phyloP scores from a whole-genome alignment of 805 yeast species.

The Metschnikowia anglica region DNA sequence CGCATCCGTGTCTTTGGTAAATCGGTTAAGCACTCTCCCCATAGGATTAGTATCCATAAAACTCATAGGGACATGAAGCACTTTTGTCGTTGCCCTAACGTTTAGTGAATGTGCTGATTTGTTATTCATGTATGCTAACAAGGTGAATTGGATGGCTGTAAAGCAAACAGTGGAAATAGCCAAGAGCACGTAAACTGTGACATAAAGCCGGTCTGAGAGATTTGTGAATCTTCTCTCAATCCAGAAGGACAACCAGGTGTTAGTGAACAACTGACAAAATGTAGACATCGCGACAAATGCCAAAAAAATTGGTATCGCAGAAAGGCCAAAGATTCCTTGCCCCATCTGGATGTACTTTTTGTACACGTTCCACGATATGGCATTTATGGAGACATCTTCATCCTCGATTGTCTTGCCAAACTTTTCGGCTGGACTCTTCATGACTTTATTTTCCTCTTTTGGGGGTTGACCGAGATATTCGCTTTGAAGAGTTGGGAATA shows the following conservation, averaged over 20 bases:
- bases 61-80: slow-evolving; percentile 77
- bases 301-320: slow-evolving; percentile 25
- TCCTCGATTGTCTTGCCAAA: slow-evolving; percentile 18
- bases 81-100: slow-evolving; percentile 53
- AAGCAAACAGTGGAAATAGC: slow-evolving; percentile 49
- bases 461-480: too few relatives aligned
- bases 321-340: slow-evolving; percentile 25
- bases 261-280: slow-evolving; percentile 57
- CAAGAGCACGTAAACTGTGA: slow-evolving; percentile 70
- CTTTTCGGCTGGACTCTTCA: slow-evolving; percentile 29
- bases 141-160: slow-evolving; percentile 42
- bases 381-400: slow-evolving; percentile 22
- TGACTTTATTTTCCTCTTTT: slow-evolving; percentile 29
- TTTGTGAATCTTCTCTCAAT: slow-evolving; percentile 50
- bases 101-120: slow-evolving; percentile 60
- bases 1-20: slow-evolving; percentile 84
- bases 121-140: slow-evolving; percentile 50
- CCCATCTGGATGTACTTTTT: slow-evolving; percentile 32
- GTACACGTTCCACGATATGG: slow-evolving; percentile 34
- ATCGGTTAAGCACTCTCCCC: slow-evolving; percentile 82
- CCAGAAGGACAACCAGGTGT: slow-evolving; percentile 88
- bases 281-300: slow-evolving; percentile 34
- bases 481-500: too few relatives aligned
- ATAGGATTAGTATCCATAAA: slow-evolving; percentile 84
- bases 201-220: slow-evolving; percentile 56